A percentile compares a stretch with the other conserved stretches of the same genome.
phyloP scores from a whole-genome alignment of 768 basidiomycete species.

The Leucocoprinus birnbaumii region DNA sequence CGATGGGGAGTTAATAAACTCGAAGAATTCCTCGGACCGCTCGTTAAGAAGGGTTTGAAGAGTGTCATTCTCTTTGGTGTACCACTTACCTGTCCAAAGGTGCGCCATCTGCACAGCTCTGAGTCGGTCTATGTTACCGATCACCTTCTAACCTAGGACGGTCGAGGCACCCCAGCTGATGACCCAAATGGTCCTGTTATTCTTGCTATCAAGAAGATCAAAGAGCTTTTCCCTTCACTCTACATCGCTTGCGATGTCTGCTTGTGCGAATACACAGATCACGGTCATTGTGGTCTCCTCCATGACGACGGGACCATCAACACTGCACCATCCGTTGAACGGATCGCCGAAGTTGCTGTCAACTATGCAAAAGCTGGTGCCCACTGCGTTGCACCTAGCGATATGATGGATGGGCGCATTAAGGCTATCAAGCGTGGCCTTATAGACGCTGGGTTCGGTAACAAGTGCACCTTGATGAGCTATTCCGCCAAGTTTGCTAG shows the following conservation, averaged over 20 bases:
- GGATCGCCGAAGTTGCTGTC: constrained; percentile 90
- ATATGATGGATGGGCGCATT: constrained; percentile 99
- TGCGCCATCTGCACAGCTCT: constrained; percentile 23
- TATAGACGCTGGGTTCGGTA: constrained; percentile 81
- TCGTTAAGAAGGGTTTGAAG: constrained; percentile 85
- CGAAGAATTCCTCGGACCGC: constrained; percentile 80
- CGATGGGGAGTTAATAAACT: constrained; percentile 95
- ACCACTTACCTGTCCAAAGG: constrained; percentile 78
- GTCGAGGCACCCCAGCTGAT: constrained; percentile 83
- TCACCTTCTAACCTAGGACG: constrained; percentile 53
- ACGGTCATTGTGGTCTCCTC: constrained; percentile 92
- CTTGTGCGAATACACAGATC: constrained; percentile 99
- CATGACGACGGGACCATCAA: constrained; percentile 75
- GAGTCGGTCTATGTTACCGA: not conserved
- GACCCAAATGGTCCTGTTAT: constrained; percentile 91
- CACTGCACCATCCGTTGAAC: constrained; percentile 72
- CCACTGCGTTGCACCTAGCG: constrained; percentile 96
- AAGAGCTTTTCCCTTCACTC: constrained; percentile 73
- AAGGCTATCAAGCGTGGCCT: constrained; percentile 83
- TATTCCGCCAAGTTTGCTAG: constrained; percentile 99
- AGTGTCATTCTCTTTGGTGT: constrained; percentile 97
- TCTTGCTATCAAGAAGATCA: constrained; percentile 79
- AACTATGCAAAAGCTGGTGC: constrained; percentile 95
- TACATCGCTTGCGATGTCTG: constrained; percentile 96
- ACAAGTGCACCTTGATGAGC: constrained; percentile 90